Conservation (phyloP, 2,329 filamentous ascomycete species). For the Epichloe hybrida region DNA sequence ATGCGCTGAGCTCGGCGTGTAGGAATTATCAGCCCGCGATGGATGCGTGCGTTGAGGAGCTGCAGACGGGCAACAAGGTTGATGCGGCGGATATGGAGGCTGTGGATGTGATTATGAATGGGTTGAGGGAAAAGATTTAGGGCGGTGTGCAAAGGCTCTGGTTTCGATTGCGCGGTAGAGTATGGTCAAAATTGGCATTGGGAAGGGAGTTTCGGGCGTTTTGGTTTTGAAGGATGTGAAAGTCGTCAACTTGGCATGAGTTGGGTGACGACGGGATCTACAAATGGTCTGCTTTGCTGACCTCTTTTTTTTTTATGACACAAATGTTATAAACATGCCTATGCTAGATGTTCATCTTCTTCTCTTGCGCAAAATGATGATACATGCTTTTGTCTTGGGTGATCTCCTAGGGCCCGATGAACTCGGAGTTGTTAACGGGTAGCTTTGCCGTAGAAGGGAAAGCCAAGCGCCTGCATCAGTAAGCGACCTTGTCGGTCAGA, state of each 20-base stretch:
- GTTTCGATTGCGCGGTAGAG: no score
- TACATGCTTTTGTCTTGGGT: not conserved
- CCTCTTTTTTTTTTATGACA: constrained; percentile 14
- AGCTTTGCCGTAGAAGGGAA: constrained; percentile 69
- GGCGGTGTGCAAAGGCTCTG: constrained; percentile 8
- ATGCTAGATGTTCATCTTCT: not conserved
- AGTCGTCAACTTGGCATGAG: not conserved
- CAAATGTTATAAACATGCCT: constrained; percentile 22
- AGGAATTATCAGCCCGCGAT: constrained; percentile 83
- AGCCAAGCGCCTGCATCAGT: constrained; percentile 36
- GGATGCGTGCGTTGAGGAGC: constrained; percentile 50
- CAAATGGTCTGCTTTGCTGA: not conserved
- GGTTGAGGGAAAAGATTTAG: constrained; percentile 42
- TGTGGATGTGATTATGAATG: constrained; percentile 61
- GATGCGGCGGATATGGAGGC: constrained; percentile 80
- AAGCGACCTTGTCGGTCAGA: constrained; percentile 76
- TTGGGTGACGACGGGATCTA: not conserved
- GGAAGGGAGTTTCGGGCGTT: constrained; percentile 21
- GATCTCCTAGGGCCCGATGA: not conserved
- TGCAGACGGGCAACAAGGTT: constrained; percentile 47
- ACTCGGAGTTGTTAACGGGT: constrained; percentile 16
- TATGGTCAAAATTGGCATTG: constrained; percentile 11
- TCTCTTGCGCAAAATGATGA: not conserved
- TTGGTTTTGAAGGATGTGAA: constrained; percentile 4
- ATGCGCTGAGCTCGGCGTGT: constrained; percentile 72